Evolutionary conservation across 129 eudicot genomes (phyloP).

Genomic region (Flaveria brownii): DNA sequence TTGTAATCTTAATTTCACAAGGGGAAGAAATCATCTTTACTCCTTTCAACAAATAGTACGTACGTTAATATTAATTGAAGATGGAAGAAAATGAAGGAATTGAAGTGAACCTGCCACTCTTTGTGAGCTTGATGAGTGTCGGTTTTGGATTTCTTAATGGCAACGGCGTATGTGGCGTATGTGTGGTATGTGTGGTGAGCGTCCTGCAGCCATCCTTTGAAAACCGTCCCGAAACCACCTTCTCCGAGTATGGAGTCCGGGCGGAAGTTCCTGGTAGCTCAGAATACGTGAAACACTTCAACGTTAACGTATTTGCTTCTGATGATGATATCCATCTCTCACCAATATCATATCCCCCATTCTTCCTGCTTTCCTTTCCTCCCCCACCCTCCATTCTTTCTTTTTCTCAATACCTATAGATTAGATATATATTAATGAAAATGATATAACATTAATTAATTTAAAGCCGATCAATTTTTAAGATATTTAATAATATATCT

Average conservation of each 20-base stretch:
- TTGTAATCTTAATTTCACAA: too few relatives aligned
- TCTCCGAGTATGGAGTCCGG: slow-evolving; percentile 76
- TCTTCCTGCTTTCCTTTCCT: slow-evolving; percentile 20
- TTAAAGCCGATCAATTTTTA: background rate
- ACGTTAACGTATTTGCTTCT: slow-evolving; percentile 28
- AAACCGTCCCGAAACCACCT: slow-evolving; percentile 85
- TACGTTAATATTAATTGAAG: background rate
- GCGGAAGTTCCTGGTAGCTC: slow-evolving; percentile 75
- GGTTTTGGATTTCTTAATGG: slow-evolving; percentile 72
- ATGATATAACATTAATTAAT: background rate
- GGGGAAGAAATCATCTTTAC: too few relatives aligned
- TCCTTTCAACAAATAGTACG: too few relatives aligned
- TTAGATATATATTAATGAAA: too few relatives aligned
- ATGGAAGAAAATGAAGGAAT: background rate
- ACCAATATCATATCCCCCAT: background rate
- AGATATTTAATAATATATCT: background rate
- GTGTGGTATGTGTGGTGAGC: slow-evolving; percentile 44
- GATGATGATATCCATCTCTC: background rate
- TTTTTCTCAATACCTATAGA: background rate
- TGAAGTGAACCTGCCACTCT: slow-evolving; percentile 71
- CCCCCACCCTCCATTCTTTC: slow-evolving; percentile 10
- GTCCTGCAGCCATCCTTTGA: slow-evolving; percentile 72
- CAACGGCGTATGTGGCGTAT: slow-evolving; percentile 42
- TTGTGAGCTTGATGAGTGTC: slow-evolving; percentile 79
- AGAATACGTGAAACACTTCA: slow-evolving; percentile 47